phyloP scores from a whole-genome alignment of 331 rosid genomes.

The Quercus lobata region DNA sequence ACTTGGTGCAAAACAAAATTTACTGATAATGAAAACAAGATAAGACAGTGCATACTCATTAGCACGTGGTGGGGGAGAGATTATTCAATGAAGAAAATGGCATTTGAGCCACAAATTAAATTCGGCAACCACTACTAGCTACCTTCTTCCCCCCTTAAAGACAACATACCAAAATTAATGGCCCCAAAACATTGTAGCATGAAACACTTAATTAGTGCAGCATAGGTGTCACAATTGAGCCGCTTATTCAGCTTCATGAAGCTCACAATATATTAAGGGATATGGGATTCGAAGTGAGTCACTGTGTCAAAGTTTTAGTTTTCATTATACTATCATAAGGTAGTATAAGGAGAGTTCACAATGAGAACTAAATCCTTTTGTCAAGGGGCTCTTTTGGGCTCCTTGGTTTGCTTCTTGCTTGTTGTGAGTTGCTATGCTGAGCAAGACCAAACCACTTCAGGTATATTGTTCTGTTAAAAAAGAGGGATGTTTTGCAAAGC shows the following conservation, averaged over 20 bases:
- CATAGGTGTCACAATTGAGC: not conserved
- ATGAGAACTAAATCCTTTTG: conserved; percentile 8
- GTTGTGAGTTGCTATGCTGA: conserved; percentile 20
- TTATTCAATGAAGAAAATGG: conserved; percentile 14
- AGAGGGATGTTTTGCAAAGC: too few species aligned
- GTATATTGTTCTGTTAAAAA: not conserved
- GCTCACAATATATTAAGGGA: not conserved
- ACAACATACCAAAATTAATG: not conserved
- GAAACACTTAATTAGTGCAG: not conserved
- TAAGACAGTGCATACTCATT: not conserved
- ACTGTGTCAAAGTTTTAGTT: too few species aligned
- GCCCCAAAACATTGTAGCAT: not conserved
- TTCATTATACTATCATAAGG: not conserved
- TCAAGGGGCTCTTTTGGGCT: conserved; percentile 18
- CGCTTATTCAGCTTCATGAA: not conserved
- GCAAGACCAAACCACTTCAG: conserved; percentile 9
- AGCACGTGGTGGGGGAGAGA: conserved; percentile 8
- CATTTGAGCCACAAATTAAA: conserved; percentile 26
- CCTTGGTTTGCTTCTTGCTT: conserved; percentile 24
- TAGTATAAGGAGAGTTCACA: not conserved
- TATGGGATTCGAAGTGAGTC: not conserved
- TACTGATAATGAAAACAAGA: too few species aligned
- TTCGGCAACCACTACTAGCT: conserved; percentile 13
- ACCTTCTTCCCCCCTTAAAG: not conserved
- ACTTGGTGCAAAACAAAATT: too few species aligned